Evolutionary conservation across 1,284 basidiomycete genomes (phyloP), one percentile per base, ranked within the genome.

Genomic region (Veloboletus limbatus): DNA sequence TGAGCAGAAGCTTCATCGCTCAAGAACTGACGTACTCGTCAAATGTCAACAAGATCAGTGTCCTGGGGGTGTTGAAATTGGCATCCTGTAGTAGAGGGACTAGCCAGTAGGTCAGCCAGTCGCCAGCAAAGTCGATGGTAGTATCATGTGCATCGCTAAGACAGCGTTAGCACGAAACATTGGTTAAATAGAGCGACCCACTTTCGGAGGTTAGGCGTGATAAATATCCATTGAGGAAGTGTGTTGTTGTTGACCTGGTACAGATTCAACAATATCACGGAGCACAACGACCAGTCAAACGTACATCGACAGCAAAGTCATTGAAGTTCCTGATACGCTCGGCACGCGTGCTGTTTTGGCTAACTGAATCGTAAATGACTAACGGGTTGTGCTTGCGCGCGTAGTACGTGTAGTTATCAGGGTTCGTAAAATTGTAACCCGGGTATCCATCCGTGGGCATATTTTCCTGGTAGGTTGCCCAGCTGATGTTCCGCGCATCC

Each of bases 271-370:
- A 26, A 46, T 17, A 24, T 11, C 6, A 27, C 3, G 4, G 14
- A 32, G 5, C 22, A 16, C 35, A 28, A 38, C 32, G n/a, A 43
- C 22, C n/a, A 25, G 17, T 28, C 22, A 21, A 27, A 43, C 55
- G 39, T 71, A 79, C 64, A 53, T 85, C 81, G 36, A 67, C 58
- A 6, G 75, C 71, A 49, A 82, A 78, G 59, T 81, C 72, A 48
- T 82, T 82, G 61, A 84, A 85, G 66, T 83, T 86, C 40, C 82
- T 75, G 45, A 80, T 74, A n/a, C 76, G 71, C 8, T 64, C 51
- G 6, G 71, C 69, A 25, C 81, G 77, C 0, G 64, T 55, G 1
- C 71, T 51, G 27, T 71, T 66, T 40, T 58, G 59, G 6, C 72
- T 67, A 30, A 81, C 63, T 0, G 74, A 75, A 61, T 83, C 69